Conservation (phyloP, 1,284 basidiomycete genomes). For the Boletus semigastroideus region DNA sequence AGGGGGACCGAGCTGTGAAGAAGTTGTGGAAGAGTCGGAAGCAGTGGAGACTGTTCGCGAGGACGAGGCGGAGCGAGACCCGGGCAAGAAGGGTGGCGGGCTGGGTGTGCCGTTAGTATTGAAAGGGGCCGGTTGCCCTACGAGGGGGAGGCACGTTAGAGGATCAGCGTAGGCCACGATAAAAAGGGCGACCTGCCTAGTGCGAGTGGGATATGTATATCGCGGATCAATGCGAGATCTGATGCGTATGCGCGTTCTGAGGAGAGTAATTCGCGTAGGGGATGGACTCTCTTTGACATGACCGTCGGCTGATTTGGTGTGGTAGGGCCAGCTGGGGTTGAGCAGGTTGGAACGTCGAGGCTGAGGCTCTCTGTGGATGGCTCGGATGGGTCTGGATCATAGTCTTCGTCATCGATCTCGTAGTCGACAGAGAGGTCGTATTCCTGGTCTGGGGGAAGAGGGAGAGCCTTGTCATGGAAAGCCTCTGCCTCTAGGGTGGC, state of each 20-base stretch:
- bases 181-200: conserved; percentile 46
- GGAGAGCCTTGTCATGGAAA: conserved; percentile 31
- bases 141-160: conserved; percentile 7
- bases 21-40: conserved; percentile 43
- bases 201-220: conserved; percentile 80
- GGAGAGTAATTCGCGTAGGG: conserved; percentile 78
- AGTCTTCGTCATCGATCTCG: conserved; percentile 30
- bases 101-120: conserved; percentile 30
- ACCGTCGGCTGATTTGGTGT: conserved; percentile 24
- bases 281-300: conserved; percentile 76
- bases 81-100: conserved; percentile 33
- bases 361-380: conserved; percentile 27
- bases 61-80: conserved; percentile 33
- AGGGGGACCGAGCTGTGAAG: conserved; percentile 46
- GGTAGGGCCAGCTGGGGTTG: conserved; percentile 1
- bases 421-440: conserved; percentile 20
- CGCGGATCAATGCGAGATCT: conserved; percentile 82
- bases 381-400: conserved; percentile 21
- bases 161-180: conserved; percentile 4
- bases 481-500: conserved; percentile 32
- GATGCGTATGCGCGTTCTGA: conserved; percentile 88
- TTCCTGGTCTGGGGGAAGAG: conserved; percentile 28
- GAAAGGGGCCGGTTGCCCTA: conserved; percentile 49
- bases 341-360: conserved; percentile 14
- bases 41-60: conserved; percentile 32